Evolutionary conservation across 1,139 yeast genomes (phyloP).

Genomic region (Pichia sp.): DNA sequence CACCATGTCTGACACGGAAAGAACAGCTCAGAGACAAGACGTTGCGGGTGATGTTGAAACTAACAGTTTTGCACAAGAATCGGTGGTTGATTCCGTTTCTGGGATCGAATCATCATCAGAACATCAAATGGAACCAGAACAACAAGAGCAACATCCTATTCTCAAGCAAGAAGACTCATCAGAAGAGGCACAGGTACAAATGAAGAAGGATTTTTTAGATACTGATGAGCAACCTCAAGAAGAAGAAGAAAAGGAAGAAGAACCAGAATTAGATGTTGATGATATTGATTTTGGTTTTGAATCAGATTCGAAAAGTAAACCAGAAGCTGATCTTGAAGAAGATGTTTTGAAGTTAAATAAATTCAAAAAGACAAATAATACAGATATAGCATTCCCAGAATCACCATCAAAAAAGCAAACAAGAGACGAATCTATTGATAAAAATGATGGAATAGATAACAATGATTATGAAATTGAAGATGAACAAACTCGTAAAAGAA

Average conservation of each 20-base stretch:
- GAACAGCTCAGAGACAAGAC: background rate
- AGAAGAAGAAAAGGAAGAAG: slow-evolving; percentile 6
- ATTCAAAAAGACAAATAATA: slow-evolving; percentile 27
- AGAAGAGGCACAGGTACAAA: background rate
- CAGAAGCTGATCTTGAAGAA: slow-evolving; percentile 26
- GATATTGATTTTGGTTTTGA: background rate
- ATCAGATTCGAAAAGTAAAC: slow-evolving; percentile 5
- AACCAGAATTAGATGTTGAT: slow-evolving; percentile 1
- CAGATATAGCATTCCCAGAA: background rate
- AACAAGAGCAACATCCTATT: background rate
- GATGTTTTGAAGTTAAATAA: slow-evolving; percentile 35
- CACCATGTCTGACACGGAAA: background rate
- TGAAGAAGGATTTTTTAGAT: background rate
- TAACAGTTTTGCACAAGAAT: background rate
- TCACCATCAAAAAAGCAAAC: slow-evolving; percentile 5
- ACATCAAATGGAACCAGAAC: background rate
- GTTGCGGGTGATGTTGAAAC: background rate
- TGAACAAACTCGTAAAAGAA: slow-evolving; percentile 55
- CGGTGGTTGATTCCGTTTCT: background rate
- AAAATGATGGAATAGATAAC: slow-evolving; percentile 26
- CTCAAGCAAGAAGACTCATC: background rate
- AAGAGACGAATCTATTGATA: slow-evolving; percentile 6
- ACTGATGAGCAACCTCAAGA: background rate
- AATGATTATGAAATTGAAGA: slow-evolving; percentile 25
- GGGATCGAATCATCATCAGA: background rate